phyloP scores from a whole-genome alignment of 2,329 filamentous ascomycete species.

The Colletotrichum phormii region DNA sequence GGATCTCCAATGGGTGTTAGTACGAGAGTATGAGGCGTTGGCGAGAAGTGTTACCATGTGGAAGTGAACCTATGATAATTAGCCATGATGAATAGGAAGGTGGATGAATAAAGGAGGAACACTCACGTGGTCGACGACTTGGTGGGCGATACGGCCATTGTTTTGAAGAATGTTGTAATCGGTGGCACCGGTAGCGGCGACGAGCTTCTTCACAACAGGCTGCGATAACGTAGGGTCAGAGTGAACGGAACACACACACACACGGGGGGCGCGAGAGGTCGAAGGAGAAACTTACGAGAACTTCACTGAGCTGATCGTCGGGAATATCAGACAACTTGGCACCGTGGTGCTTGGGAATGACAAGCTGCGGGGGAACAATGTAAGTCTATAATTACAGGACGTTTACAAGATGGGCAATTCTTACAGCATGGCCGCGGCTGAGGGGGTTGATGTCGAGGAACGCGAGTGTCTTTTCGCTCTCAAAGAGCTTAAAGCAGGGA shows the following conservation, averaged over 20 bases:
- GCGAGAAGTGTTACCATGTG: constrained; percentile 78
- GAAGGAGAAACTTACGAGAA: constrained; percentile 70
- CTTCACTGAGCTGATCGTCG: constrained; percentile 85
- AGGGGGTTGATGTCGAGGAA: constrained; percentile 97
- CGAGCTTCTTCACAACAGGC: constrained; percentile 89
- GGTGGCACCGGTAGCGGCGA: constrained; percentile 76
- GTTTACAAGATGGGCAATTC: constrained; percentile 40
- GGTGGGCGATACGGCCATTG: constrained; percentile 91
- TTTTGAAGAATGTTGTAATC: constrained; percentile 98
- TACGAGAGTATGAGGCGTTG: not conserved
- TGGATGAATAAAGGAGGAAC: not conserved
- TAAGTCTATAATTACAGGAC: constrained; percentile 18
- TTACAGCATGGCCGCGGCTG: constrained; percentile 87
- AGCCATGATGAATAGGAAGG: constrained; percentile 16
- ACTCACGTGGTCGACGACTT: constrained; percentile 89
- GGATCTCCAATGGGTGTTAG: constrained; percentile 70
- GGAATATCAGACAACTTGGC: constrained; percentile 93
- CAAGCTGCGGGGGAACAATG: constrained; percentile 69
- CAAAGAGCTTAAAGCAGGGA: constrained; percentile 95
- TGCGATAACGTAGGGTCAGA: constrained; percentile 49
- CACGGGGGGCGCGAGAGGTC: not conserved
- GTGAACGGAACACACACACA: not conserved
- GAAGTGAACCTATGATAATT: constrained; percentile 78
- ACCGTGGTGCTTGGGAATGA: constrained; percentile 96
- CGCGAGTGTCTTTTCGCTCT: constrained; percentile 91